A percentile compares a stretch with the other conserved stretches of the same genome.
Evolutionary conservation across 345 rosid genomes (phyloP).

Genomic region (Citropsis articulata): DNA sequence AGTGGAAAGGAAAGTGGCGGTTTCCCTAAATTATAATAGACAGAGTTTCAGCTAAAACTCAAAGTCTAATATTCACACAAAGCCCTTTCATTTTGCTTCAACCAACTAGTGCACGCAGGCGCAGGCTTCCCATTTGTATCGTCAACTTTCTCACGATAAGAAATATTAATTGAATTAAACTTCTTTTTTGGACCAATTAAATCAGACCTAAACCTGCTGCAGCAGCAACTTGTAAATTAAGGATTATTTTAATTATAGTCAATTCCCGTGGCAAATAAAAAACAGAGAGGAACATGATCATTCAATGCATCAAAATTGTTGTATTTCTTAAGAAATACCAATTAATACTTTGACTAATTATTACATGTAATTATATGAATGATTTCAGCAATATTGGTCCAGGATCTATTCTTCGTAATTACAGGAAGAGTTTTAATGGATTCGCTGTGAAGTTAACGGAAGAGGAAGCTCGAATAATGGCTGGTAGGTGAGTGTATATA

Average conservation of each 20-base stretch:
- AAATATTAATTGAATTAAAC: no score
- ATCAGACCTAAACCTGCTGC: not conserved
- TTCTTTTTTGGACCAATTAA: no score
- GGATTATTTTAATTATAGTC: not conserved
- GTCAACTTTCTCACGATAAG: no score
- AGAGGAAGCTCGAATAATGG: conserved; percentile 15
- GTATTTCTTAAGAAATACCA: not conserved
- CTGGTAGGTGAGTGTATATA: conserved; percentile 5
- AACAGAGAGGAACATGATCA: not conserved
- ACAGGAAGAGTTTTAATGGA: conserved; percentile 28
- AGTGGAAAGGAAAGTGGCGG: no score
- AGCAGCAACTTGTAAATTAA: no score
- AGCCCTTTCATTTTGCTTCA: no score
- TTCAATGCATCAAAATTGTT: not conserved
- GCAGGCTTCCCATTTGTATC: no score
- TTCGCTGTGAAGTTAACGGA: conserved; percentile 27
- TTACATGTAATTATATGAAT: not conserved
- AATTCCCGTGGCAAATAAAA: not conserved
- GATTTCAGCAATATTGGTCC: conserved; percentile 11
- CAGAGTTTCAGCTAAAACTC: no score
- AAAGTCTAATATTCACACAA: no score
- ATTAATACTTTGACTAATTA: not conserved
- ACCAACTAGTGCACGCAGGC: no score
- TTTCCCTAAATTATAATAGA: no score
- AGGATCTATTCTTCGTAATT: conserved; percentile 20